These are phyloP conservation scores for Hymenoscyphus albidus DNA, from an alignment of 2,329 filamentous ascomycete species.

Conservation along the genomic window DNA sequence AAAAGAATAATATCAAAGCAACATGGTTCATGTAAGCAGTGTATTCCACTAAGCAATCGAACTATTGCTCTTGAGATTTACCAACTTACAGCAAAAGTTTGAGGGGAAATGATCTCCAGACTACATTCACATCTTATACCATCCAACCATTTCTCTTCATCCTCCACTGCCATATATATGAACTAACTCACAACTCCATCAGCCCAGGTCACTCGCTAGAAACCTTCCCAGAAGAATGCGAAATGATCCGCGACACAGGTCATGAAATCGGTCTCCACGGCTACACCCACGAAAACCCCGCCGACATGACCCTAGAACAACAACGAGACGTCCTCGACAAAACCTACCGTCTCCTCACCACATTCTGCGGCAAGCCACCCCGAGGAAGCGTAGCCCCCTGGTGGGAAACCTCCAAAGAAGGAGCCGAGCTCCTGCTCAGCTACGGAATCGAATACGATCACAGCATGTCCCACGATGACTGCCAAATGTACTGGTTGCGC, in stretches of 20 bases:
- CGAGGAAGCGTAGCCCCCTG: slow-evolving; percentile 70
- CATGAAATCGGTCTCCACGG: slow-evolving; percentile 67
- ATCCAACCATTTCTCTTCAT: too few species aligned
- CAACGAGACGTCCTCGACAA: slow-evolving; percentile 72
- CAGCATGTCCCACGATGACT: slow-evolving; percentile 62
- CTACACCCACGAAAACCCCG: slow-evolving; percentile 71
- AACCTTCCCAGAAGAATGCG: slow-evolving; percentile 64
- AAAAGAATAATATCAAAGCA: slow-evolving; percentile 68
- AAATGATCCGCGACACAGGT: slow-evolving; percentile 56
- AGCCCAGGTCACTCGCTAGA: slow-evolving; percentile 57
- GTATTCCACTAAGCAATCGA: background rate
- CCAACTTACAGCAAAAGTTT: too few species aligned
- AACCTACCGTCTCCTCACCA: slow-evolving; percentile 66
- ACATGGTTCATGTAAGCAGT: slow-evolving; percentile 49
- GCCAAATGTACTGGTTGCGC: slow-evolving; percentile 59
- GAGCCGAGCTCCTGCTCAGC: slow-evolving; percentile 58
- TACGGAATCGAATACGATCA: slow-evolving; percentile 71
- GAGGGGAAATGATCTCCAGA: background rate
- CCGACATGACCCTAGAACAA: slow-evolving; percentile 68
- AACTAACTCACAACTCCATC: slow-evolving; percentile 36
- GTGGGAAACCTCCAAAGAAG: slow-evolving; percentile 70
- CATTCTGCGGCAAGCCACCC: slow-evolving; percentile 69
- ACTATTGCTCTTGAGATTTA: background rate
- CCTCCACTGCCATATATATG: background rate
- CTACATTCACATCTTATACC: background rate